These are phyloP conservation scores for Solanum hybrid DNA, from an alignment of 305 asterid species.

Conservation along the genomic window DNA sequence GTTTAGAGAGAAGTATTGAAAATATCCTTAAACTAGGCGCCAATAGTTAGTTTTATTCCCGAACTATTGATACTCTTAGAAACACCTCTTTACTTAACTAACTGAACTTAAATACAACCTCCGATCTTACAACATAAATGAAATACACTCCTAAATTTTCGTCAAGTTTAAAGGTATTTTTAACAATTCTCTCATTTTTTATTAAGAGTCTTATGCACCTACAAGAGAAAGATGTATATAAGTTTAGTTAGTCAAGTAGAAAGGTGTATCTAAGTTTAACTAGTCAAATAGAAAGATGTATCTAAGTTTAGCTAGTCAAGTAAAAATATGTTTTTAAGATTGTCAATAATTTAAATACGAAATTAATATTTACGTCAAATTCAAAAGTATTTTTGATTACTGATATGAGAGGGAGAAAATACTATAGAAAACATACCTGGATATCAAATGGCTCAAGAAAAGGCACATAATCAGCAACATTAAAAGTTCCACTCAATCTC, in stretches of 20 bases:
- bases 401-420: not conserved
- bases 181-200: no score
- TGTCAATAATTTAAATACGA: no score
- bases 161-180: not conserved
- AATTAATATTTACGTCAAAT: no score
- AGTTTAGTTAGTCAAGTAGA: no score
- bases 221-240: not conserved
- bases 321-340: no score
- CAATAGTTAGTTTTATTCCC: no score
- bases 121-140: not conserved
- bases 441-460: slow-evolving; percentile 7
- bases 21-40: no score
- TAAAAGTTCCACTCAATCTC: not conserved
- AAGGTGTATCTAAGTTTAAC: no score
- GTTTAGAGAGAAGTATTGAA: not conserved
- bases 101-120: not conserved
- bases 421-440: not conserved
- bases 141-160: not conserved
- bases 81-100: not conserved
- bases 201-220: not conserved
- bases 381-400: no score
- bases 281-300: no score
- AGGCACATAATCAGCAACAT: slow-evolving; percentile 5
- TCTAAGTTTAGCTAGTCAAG: no score
- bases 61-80: no score